Base-by-base conservation (phyloP, 345 rosid species). In the Sisymbrium irio region DNA sequence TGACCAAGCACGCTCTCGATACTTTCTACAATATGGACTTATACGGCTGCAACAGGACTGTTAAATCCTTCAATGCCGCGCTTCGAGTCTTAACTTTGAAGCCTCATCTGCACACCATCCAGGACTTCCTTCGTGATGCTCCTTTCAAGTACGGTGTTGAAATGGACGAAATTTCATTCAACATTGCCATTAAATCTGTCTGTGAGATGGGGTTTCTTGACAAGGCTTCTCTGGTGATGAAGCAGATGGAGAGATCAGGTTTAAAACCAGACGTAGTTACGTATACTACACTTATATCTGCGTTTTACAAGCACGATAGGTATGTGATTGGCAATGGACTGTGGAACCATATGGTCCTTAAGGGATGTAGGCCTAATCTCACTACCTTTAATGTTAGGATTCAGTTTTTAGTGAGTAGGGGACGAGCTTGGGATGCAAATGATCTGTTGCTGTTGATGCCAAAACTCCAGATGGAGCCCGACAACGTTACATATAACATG, bases 281-380 rank as follows among this genome's bases (percentile, higher is more conserved):
- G 1, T 91, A 80, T 58, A 89, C 93, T 9, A 91, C 93, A 5
- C 93, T 91, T 74, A 71, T 87, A 50, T 83, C 93, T 0, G 87
- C 96, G 22, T 86, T 76, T 60, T 91, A 89, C 83, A 84, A 81
- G 80, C 74, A 66, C 1, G 79, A 85, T n/a, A 72, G 77, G 32
- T 73, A 69, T 25, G 80, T 83, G 79, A 73, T 89, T 73, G 88
- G 90, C 46, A 87, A 89, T 47, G 96, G 97, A 13, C 57, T 89
- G 72, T 91, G 97, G 97, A 91, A 89, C 72, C 86, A 79, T 71
- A 89, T 89, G 96, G 81, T 89, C 63, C 87, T 70, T 60, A 89
- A 83, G 78, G 87, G 97, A 2, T 87, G 96, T 62, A 82, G 42
- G 47, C 97, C 97, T 36, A 87, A 86, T 82, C 82, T 87, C 67